phyloP scores from a whole-genome alignment of 2,329 filamentous ascomycete genomes.

The Cytospora piceae region DNA sequence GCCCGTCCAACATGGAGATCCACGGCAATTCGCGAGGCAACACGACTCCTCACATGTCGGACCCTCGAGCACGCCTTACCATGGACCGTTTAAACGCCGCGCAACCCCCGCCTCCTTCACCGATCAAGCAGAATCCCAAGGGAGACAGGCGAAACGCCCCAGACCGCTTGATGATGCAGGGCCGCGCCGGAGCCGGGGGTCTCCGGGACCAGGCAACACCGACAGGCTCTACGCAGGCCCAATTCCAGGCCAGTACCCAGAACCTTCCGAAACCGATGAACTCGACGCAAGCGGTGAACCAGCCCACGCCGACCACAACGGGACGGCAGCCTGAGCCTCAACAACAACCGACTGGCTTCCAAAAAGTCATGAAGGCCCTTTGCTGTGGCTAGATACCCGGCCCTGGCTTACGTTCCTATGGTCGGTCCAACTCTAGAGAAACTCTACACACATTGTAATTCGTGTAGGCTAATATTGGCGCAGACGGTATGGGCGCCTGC shows the following conservation, averaged over 20 bases:
- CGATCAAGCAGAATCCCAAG: conserved; percentile 78
- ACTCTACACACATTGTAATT: conserved; percentile 22
- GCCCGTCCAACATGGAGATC: conserved; percentile 82
- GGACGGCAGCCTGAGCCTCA: conserved; percentile 63
- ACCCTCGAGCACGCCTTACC: conserved; percentile 67
- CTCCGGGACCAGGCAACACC: conserved; percentile 79
- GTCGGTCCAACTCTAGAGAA: conserved; percentile 22
- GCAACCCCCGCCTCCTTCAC: conserved; percentile 86
- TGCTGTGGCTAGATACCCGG: conserved; percentile 74
- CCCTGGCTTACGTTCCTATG: conserved; percentile 30
- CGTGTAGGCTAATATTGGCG: conserved; percentile 9
- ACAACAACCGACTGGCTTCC: conserved; percentile 77
- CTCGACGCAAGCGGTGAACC: conserved; percentile 63
- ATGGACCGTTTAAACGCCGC: conserved; percentile 91
- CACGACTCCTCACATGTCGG: conserved; percentile 62
- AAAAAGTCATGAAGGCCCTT: conserved; percentile 90
- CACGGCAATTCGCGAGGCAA: conserved; percentile 73
- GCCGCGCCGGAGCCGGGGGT: conserved; percentile 74
- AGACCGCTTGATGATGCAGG: conserved; percentile 74
- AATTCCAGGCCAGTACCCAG: conserved; percentile 94
- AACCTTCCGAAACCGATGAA: conserved; percentile 73
- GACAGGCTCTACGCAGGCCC: conserved; percentile 89
- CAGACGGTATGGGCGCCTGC: conserved; percentile 18
- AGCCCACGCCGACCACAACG: conserved; percentile 51
- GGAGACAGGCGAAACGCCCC: conserved; percentile 75